phyloP scores from a whole-genome alignment of 2,329 filamentous ascomycete species.

The Hypoxylon sp. region DNA sequence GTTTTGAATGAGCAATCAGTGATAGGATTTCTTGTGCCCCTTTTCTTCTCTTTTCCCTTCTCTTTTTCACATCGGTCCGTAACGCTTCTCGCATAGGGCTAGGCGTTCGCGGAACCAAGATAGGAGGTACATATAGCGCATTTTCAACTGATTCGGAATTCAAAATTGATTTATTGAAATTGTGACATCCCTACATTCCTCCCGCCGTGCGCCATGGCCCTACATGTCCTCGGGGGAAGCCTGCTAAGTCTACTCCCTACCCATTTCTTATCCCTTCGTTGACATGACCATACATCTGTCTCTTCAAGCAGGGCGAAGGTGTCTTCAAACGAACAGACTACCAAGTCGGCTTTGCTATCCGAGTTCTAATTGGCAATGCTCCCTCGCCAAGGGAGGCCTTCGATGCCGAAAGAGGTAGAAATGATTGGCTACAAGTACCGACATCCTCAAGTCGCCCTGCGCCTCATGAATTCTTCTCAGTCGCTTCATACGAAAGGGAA shows the following conservation, averaged over 20 bases:
- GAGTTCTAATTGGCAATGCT: neutral
- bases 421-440: slow-evolving; percentile 7
- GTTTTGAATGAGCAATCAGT: slow-evolving; percentile 42
- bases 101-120: slow-evolving; percentile 38
- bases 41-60: slow-evolving; percentile 32
- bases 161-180: slow-evolving; percentile 11
- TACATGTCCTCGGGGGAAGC: neutral
- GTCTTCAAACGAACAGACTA: neutral
- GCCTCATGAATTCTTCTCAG: neutral
- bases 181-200: slow-evolving; percentile 24
- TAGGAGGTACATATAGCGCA: slow-evolving; percentile 23
- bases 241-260: neutral
- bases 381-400: slow-evolving; percentile 16
- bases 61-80: slow-evolving; percentile 31
- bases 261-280: slow-evolving; percentile 15
- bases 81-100: slow-evolving; percentile 38
- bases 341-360: neutral
- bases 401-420: neutral
- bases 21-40: slow-evolving; percentile 31
- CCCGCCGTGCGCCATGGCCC: neutral
- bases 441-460: neutral
- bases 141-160: slow-evolving; percentile 10
- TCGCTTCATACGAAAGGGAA: neutral
- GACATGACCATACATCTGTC: neutral
- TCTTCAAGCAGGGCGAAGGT: slow-evolving; percentile 7